phyloP scores from a whole-genome alignment of 768 basidiomycete genomes.

The Mycena galopus region DNA sequence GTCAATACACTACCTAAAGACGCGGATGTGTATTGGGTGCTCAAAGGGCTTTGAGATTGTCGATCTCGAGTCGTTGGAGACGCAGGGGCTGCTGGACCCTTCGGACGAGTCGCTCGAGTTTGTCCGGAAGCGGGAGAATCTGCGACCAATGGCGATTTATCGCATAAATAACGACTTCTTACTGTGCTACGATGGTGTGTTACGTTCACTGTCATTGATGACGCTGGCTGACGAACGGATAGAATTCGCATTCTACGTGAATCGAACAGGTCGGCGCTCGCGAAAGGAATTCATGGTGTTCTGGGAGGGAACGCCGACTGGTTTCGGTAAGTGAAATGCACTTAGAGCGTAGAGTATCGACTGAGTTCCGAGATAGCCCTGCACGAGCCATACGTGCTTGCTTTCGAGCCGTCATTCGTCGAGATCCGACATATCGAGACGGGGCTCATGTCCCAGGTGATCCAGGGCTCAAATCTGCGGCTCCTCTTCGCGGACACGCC shows the following conservation, averaged over 20 bases:
- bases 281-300: slow-evolving; percentile 93
- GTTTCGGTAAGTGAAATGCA: slow-evolving; percentile 81
- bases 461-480: slow-evolving; percentile 91
- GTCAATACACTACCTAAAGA: slow-evolving; percentile 97
- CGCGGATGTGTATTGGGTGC: slow-evolving; percentile 96
- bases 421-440: slow-evolving; percentile 97
- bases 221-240: slow-evolving; percentile 28
- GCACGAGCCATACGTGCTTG: slow-evolving; percentile 96
- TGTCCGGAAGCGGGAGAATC: slow-evolving; percentile 70
- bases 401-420: slow-evolving; percentile 96
- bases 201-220: neutral
- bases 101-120: slow-evolving; percentile 92
- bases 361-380: slow-evolving; percentile 68
- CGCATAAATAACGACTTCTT: slow-evolving; percentile 97
- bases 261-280: slow-evolving; percentile 94
- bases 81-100: slow-evolving; percentile 95
- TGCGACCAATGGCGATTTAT: slow-evolving; percentile 86
- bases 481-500: slow-evolving; percentile 95
- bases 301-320: slow-evolving; percentile 96
- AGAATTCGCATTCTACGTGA: slow-evolving; percentile 99
- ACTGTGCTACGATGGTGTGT: slow-evolving; percentile 94
- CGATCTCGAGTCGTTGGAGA: slow-evolving; percentile 95
- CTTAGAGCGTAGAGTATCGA: neutral
- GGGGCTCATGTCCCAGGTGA: slow-evolving; percentile 92
- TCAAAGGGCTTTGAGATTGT: slow-evolving; percentile 99